Percentiles rank a stretch among this genome's conserved stretches.
phyloP scores from a whole-genome alignment of 768 basidiomycete genomes.

The Phylloporus sp. region DNA sequence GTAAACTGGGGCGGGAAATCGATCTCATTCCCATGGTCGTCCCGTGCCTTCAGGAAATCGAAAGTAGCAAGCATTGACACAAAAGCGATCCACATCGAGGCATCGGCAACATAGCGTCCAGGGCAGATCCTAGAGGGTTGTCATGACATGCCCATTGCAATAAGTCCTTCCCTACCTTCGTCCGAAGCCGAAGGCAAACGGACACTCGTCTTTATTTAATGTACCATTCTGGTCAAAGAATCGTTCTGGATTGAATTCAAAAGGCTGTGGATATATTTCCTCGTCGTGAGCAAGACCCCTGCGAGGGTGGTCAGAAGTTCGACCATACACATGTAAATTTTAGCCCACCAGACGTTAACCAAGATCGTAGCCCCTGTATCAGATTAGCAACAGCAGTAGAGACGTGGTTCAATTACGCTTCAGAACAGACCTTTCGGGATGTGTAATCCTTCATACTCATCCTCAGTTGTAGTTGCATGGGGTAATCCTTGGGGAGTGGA shows the following conservation, averaged over 20 bases:
- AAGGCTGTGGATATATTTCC: slow-evolving; percentile 36
- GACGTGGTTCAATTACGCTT: background rate
- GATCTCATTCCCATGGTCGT: slow-evolving; percentile 23
- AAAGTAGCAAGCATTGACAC: slow-evolving; percentile 22
- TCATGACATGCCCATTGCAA: background rate
- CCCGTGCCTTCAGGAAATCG: slow-evolving; percentile 19
- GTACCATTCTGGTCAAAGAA: slow-evolving; percentile 26
- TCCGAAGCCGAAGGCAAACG: slow-evolving; percentile 24
- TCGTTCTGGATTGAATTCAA: slow-evolving; percentile 39
- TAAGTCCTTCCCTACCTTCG: slow-evolving; percentile 15
- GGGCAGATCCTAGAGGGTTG: slow-evolving; percentile 18
- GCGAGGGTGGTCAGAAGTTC: background rate
- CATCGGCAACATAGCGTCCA: slow-evolving; percentile 19
- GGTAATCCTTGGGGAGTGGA: slow-evolving; percentile 15
- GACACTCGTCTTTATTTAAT: slow-evolving; percentile 1
- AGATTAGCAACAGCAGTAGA: background rate
- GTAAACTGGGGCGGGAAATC: slow-evolving; percentile 23
- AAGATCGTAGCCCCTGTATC: slow-evolving; percentile 16
- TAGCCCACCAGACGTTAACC: slow-evolving; percentile 22
- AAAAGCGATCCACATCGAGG: slow-evolving; percentile 26
- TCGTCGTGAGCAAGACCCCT: slow-evolving; percentile 41
- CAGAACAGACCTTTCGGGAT: slow-evolving; percentile 21
- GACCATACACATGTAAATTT: background rate
- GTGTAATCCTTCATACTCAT: slow-evolving; percentile 23
- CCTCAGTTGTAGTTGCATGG: slow-evolving; percentile 17